phyloP scores from a whole-genome alignment of 192 early-diverging fungal genomes.

The Entomortierella parvispora region DNA sequence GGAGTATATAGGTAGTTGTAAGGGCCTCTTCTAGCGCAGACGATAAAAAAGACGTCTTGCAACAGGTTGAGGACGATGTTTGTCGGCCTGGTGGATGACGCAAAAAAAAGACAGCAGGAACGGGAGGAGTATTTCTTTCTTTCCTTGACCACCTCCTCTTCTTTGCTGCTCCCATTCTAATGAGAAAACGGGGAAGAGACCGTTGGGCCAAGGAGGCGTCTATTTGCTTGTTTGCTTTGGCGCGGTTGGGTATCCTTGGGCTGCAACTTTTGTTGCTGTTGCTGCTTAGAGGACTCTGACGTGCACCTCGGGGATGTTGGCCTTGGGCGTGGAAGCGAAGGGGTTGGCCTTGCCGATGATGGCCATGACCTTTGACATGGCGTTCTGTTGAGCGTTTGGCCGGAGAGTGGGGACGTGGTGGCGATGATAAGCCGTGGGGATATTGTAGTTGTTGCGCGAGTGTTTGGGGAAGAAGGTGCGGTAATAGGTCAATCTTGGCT shows the following conservation, averaged over 20 bases:
- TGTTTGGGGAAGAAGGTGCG: constrained; percentile 51
- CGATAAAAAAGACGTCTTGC: no score
- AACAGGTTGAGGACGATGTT: no score
- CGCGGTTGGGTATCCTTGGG: not conserved
- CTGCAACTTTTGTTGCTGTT: not conserved
- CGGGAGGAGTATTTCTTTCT: not conserved
- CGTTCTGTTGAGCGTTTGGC: constrained; percentile 40
- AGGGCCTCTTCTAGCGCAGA: no score
- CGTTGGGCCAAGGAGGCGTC: no score
- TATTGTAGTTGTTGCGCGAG: constrained; percentile 51
- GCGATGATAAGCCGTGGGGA: constrained; percentile 45
- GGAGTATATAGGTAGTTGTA: no score
- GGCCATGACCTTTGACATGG: constrained; percentile 49
- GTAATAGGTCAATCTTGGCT: constrained; percentile 50
- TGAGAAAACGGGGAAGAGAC: no score
- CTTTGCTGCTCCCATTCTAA: not conserved
- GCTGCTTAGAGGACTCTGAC: constrained; percentile 8
- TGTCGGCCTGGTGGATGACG: no score
- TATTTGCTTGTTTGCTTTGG: constrained; percentile 1
- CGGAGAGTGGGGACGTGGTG: constrained; percentile 33
- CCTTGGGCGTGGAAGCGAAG: constrained; percentile 10
- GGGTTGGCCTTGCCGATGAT: constrained; percentile 37
- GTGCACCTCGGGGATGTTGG: constrained; percentile 12
- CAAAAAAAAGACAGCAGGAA: not conserved
- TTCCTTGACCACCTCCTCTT: not conserved